Evolutionary conservation across 805 yeast species (phyloP).

Genomic region (Scheffersomyces amazonensis): DNA sequence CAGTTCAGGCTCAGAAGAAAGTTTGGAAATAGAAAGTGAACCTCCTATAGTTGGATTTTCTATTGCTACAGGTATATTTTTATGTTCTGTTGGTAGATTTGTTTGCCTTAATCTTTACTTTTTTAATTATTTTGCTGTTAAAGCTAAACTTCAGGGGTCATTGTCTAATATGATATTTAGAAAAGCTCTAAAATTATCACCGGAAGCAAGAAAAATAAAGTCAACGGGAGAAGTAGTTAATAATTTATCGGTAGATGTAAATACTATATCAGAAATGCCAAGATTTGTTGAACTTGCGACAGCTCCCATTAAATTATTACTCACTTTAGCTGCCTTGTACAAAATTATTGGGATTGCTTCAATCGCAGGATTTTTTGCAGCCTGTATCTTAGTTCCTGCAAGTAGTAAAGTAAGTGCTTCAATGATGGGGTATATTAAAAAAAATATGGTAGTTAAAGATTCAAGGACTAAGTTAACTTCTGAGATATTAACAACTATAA

Average conservation of each 20-base stretch:
- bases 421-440: slow-evolving; percentile 42
- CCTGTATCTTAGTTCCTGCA: slow-evolving; percentile 27
- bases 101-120: slow-evolving; percentile 16
- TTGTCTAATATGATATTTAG: slow-evolving; percentile 19
- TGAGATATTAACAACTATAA: slow-evolving; percentile 34
- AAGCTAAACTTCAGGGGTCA: slow-evolving; percentile 12
- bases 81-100: slow-evolving; percentile 18
- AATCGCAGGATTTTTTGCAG: slow-evolving; percentile 29
- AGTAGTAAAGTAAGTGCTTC: slow-evolving; percentile 36
- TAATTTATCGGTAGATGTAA: slow-evolving; percentile 27
- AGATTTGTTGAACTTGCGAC: slow-evolving; percentile 15
- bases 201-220: slow-evolving; percentile 24
- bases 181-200: slow-evolving; percentile 26
- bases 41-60: slow-evolving; percentile 22
- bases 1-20: slow-evolving; percentile 36
- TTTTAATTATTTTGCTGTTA: slow-evolving; percentile 8
- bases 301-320: slow-evolving; percentile 18
- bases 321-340: slow-evolving; percentile 28
- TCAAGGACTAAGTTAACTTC: slow-evolving; percentile 30
- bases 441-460: slow-evolving; percentile 31
- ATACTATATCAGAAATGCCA: slow-evolving; percentile 43
- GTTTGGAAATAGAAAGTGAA: slow-evolving; percentile 7
- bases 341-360: slow-evolving; percentile 31
- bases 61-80: slow-evolving; percentile 20
- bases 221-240: slow-evolving; percentile 30